Conservation (phyloP, 2,329 filamentous ascomycete genomes). For the Fusarium udum region DNA sequence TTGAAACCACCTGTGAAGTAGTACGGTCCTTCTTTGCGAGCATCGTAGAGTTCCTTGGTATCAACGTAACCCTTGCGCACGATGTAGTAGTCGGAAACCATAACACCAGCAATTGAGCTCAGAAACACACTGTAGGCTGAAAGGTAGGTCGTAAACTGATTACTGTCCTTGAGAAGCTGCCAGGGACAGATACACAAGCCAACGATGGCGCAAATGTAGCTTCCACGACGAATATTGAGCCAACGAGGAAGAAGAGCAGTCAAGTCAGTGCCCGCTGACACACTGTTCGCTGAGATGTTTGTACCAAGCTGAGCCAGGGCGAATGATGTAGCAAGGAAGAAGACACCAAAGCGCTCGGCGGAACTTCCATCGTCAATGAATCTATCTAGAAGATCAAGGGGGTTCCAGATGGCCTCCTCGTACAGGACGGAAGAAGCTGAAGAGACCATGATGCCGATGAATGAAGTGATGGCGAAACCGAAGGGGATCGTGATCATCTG, state of each 20-base stretch:
- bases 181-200: conserved; percentile 89
- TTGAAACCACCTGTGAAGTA: conserved; percentile 78
- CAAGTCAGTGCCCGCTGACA: conserved; percentile 82
- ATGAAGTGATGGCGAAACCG: conserved; percentile 80
- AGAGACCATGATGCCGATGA: conserved; percentile 83
- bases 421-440: conserved; percentile 77
- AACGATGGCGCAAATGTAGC: conserved; percentile 83
- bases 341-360: conserved; percentile 77
- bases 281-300: conserved; percentile 81
- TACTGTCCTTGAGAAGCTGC: conserved; percentile 77
- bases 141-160: conserved; percentile 91
- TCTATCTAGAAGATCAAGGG: conserved; percentile 70
- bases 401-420: conserved; percentile 75
- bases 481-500: conserved; percentile 79
- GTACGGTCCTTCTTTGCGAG: conserved; percentile 73
- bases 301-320: conserved; percentile 84
- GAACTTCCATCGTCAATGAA: conserved; percentile 77
- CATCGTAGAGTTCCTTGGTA: conserved; percentile 81
- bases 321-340: conserved; percentile 76
- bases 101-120: conserved; percentile 93
- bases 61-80: conserved; percentile 85
- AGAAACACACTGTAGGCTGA: conserved; percentile 94
- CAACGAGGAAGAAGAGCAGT: conserved; percentile 82
- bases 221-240: conserved; percentile 85
- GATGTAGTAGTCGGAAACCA: conserved; percentile 86